Percentiles rank a stretch among this genome's conserved stretches.
phyloP scores from a whole-genome alignment of 2,329 filamentous ascomycete genomes.

The Coccinonectria pachysandricola region DNA sequence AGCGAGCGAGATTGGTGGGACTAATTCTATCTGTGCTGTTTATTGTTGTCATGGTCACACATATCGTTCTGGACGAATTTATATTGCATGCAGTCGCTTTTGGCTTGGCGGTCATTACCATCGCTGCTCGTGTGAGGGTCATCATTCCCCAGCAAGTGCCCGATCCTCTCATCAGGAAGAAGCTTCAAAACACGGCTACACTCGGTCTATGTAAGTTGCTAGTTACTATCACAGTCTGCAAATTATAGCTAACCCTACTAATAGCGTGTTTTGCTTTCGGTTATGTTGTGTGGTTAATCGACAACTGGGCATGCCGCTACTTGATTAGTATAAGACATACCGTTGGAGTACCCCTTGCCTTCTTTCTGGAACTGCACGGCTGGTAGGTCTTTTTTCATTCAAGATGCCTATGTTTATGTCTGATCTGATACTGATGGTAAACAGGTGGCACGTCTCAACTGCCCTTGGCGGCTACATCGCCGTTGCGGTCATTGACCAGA shows the following conservation, averaged over 20 bases:
- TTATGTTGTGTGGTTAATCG: conserved; percentile 30
- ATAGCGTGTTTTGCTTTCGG: conserved; percentile 26
- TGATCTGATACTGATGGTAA: background rate
- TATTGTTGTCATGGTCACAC: conserved; percentile 27
- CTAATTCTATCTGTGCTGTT: conserved; percentile 14
- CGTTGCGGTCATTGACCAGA: conserved; percentile 26
- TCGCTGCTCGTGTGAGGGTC: conserved; percentile 19
- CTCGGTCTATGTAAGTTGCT: conserved; percentile 11
- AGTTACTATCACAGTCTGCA: rapidly evolving
- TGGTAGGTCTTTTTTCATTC: conserved; percentile 22
- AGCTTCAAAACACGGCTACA: conserved; percentile 9
- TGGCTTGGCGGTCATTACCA: conserved; percentile 24
- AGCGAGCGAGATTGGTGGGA: conserved; percentile 15
- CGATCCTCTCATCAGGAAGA: conserved; percentile 13
- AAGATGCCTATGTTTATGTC: background rate
- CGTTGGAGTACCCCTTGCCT: conserved; percentile 27
- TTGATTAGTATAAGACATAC: conserved; percentile 18
- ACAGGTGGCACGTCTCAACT: conserved; percentile 33
- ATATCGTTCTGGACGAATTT: conserved; percentile 34
- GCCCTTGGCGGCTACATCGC: conserved; percentile 30
- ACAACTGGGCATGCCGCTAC: conserved; percentile 23
- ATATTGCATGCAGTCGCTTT: conserved; percentile 28
- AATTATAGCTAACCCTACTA: background rate
- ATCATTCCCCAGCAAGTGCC: conserved; percentile 24
- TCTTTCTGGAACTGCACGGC: conserved; percentile 30